Base-by-base conservation (phyloP, 441 rosid genomes). In the Theobroma grandiflorum region DNA sequence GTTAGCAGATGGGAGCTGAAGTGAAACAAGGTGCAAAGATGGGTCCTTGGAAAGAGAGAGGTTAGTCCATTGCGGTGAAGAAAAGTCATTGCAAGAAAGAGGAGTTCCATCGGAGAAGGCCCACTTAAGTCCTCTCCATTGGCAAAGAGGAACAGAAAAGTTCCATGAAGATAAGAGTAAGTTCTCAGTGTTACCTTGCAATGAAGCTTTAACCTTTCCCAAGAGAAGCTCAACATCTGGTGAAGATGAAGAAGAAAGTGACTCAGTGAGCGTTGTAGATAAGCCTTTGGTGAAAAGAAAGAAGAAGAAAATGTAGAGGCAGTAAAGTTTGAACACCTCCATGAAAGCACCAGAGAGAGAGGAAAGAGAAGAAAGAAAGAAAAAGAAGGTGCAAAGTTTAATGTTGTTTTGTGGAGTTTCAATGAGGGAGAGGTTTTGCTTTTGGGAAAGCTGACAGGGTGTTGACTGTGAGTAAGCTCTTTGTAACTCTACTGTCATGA, bases 111-210 rank as follows among this genome's bases (percentile, higher is more conserved):
- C 55, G 79, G 94, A 88, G 89, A 89, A 90, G 42, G 91, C 95
- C 99, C 99, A 96, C 85, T 95, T 91, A 76, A 96, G 94, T 15
- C 98, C 99, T 85, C 98, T 86, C 99, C 99, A 96, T 84, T 95
- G 98, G 80, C 99, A 96, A 8, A 96, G 87, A 0, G 99, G 98
- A 49, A 95, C 89, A 2, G 98, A 85, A 2, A 93, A 62, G 89
- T 94, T 95, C 99, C 99, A 96, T 26, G 97, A 93, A 72, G 97
- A 87, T 49, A 96, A 90, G 14, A 96, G 88, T 49, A 96, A 83
- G 87, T 88, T 96, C 67, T 95, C 99, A 61, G 74, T 68, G 81
- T 84, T 86, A 22, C 99, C 99, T 82, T 90, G 99, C 1, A 96
- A 85, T 33, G 93, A 91, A 81, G 91, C 75, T 85, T 90, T 94